Evolutionary conservation across 2,329 filamentous ascomycete species (phyloP), one percentile per base, ranked within the genome.

Genomic region (Colletotrichum sp.): DNA sequence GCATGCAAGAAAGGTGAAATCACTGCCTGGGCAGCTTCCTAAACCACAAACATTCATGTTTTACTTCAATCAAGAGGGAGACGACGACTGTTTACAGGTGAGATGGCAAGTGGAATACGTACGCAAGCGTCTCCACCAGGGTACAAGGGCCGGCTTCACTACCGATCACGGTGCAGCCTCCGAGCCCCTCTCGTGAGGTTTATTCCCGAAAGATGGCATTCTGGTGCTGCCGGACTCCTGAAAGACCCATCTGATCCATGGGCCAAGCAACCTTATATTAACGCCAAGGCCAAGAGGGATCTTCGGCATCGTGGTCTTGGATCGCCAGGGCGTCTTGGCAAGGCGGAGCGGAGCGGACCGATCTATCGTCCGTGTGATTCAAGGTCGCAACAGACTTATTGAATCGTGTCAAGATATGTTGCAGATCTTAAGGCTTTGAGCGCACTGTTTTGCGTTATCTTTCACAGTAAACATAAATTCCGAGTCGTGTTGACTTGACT

Each of bases 231-330:
- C 26, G 57, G 57, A 55, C 15, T 48, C 16, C 62, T n/a, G 8
- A 39, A 39, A 57, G 48, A 22, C 24, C 48, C 44, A 66, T 30
- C 30, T 22, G 48, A 69, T 48, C 62, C 60, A 59, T 39, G 57
- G 48, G 69, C 69, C 69, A 72, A 72, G 69, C 30, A 65, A 72
- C 62, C 48, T 66, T 66, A 72, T 65, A 72, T 72, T 66, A 66
- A 57, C 44, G 34, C 62, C 60, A 16, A 72, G 60, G 60, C 44
- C 60, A 72, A 66, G 62, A 66, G 24, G 69, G 69, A 59, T n/a
- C 60, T 32, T 72, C 69, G 69, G 69, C 69, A 72, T n/a, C 69
- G 60, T 24, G 15, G 62, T 48, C 62, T 72, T 72, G 48, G 69
- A 22, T n/a, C 39, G 68, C 39, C 39, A 62, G 30, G 34, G 68